These are phyloP conservation scores for Marasmius oreades DNA, from an alignment of 1,284 basidiomycete species.

Conservation along the genomic window DNA sequence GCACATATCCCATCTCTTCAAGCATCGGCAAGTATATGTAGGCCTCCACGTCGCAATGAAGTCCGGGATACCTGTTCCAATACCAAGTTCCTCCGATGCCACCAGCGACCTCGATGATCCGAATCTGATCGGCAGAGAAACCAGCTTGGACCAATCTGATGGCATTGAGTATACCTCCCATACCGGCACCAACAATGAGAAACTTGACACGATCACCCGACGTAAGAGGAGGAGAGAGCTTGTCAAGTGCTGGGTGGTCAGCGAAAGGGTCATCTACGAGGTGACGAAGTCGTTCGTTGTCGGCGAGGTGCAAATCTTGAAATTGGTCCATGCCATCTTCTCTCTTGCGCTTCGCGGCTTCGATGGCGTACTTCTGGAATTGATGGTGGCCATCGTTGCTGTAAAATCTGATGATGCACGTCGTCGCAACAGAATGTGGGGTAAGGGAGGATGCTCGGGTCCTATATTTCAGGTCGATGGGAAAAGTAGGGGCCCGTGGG, in stretches of 20 bases:
- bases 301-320: conserved; percentile 3
- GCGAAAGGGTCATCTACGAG: conserved; percentile 17
- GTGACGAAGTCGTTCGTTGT: conserved; percentile 5
- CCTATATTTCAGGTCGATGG: no score
- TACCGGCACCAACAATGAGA: conserved; percentile 16
- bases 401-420: no score
- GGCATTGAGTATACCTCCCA: conserved; percentile 15
- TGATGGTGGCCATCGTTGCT: no score
- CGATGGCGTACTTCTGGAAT: conserved; percentile 10
- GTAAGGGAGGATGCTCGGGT: no score
- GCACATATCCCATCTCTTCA: conserved; percentile 20
- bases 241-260: conserved; percentile 16
- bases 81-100: conserved; percentile 22
- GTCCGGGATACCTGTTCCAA: conserved; percentile 19
- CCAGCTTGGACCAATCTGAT: conserved; percentile 15
- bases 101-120: conserved; percentile 15
- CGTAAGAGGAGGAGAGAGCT: conserved; percentile 2
- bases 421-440: no score
- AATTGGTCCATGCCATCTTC: conserved; percentile 13
- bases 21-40: conserved; percentile 14
- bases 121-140: conserved; percentile 13
- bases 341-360: conserved; percentile 14
- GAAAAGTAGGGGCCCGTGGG: no score
- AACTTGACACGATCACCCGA: conserved; percentile 14
- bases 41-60: conserved; percentile 17